Percentiles rank a stretch among this genome's conserved stretches.
Evolutionary conservation across 306 rosid species (phyloP).

Genomic region (Quercus dentata): DNA sequence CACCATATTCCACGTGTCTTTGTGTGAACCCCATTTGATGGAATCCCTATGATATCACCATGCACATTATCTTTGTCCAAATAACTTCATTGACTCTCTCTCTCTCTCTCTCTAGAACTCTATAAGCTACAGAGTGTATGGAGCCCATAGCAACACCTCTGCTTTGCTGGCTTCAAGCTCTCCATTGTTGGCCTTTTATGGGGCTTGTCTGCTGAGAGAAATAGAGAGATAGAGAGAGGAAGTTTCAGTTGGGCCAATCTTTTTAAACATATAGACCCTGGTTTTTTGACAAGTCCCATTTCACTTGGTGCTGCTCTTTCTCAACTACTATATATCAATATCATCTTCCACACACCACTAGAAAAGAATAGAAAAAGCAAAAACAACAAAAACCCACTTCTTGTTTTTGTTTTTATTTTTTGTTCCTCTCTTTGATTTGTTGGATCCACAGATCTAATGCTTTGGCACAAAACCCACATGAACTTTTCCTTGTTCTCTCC

Average conservation of each 20-base stretch:
- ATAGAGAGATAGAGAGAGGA: neutral
- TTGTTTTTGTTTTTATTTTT: neutral
- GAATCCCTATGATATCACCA: slow-evolving; percentile 20
- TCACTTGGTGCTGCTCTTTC: slow-evolving; percentile 21
- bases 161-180: slow-evolving; percentile 92
- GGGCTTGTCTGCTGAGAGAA: slow-evolving; percentile 45
- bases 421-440: slow-evolving; percentile 17
- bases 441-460: slow-evolving; percentile 79
- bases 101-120: slow-evolving; percentile 1
- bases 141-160: slow-evolving; percentile 74
- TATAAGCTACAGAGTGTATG: slow-evolving; percentile 36
- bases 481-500: slow-evolving; percentile 12
- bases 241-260: slow-evolving; percentile 36
- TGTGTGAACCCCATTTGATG: slow-evolving; percentile 35
- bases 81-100: slow-evolving; percentile 42
- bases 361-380: neutral
- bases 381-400: slow-evolving; percentile 13
- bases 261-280: slow-evolving; percentile 8
- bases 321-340: slow-evolving; percentile 27
- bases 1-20: slow-evolving; percentile 36
- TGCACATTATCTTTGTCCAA: slow-evolving; percentile 21
- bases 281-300: slow-evolving; percentile 17
- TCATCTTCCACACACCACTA: slow-evolving; percentile 14
- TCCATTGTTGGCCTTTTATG: slow-evolving; percentile 70
- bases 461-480: slow-evolving; percentile 8